Conservation (phyloP, 176 grass and related monocot genomes). For the Poa annua region DNA sequence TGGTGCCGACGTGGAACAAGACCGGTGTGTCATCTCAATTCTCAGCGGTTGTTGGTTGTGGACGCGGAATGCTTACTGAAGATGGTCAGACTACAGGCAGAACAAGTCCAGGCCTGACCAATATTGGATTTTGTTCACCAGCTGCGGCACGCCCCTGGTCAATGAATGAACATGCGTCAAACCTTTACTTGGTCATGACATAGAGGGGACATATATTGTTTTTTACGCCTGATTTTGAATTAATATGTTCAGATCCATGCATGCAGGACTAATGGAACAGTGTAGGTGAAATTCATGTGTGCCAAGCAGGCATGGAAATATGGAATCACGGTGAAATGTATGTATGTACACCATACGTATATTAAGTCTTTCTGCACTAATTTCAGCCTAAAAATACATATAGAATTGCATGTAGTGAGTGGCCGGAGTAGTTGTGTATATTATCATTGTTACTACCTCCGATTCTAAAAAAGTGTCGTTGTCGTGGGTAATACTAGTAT, state of each 20-base stretch:
- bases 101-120: slow-evolving; percentile 22
- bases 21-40: not conserved
- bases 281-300: not conserved
- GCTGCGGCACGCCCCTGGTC: not conserved
- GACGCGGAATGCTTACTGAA: not conserved
- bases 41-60: slow-evolving; percentile 3
- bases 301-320: not conserved
- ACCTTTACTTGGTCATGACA: slow-evolving; percentile 35
- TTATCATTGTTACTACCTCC: not conserved
- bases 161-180: not conserved
- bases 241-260: not conserved
- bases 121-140: not conserved
- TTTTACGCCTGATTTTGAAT: not conserved
- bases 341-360: no score
- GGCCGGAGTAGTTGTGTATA: not conserved
- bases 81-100: slow-evolving; percentile 17
- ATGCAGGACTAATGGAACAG: not conserved
- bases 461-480: no score
- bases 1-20: not conserved
- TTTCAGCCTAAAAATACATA: no score
- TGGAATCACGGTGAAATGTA: not conserved
- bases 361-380: no score
- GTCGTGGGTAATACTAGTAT: no score
- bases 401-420: not conserved
- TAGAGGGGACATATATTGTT: not conserved